Percentiles rank a stretch among this genome's conserved stretches.
Conservation (phyloP, 768 basidiomycete genomes). For the Suillus lakei region DNA sequence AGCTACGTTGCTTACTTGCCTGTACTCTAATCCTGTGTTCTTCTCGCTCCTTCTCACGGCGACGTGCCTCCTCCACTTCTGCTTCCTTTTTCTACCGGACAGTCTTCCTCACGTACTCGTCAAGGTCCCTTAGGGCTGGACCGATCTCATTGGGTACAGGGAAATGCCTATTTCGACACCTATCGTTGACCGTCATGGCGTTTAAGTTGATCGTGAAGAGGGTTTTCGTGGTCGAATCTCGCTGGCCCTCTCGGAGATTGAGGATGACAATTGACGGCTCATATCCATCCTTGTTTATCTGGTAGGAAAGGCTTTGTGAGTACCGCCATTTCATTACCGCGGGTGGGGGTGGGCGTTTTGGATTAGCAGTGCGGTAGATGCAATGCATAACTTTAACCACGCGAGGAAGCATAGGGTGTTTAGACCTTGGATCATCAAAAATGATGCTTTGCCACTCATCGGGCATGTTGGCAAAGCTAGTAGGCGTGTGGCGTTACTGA, state of each 20-base stretch:
- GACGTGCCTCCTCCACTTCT: not conserved
- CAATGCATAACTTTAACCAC: not conserved
- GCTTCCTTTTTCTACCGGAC: constrained; percentile 6
- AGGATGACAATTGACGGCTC: constrained; percentile 11
- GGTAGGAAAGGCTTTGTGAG: constrained; percentile 10
- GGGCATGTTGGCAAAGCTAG: not conserved
- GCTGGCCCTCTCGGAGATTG: constrained; percentile 7
- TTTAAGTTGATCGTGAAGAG: constrained; percentile 14
- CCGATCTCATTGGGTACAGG: constrained; percentile 2
- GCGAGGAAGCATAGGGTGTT: constrained; percentile 8
- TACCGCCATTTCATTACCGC: not conserved
- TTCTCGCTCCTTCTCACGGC: not conserved
- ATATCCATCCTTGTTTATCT: not conserved
- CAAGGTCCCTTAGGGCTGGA: not conserved
- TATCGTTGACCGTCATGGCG: constrained; percentile 4
- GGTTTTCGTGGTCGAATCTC: constrained; percentile 2
- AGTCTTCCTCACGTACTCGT: not conserved
- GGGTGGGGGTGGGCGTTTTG: not conserved
- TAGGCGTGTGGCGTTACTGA: not conserved
- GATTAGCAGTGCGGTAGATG: not conserved
- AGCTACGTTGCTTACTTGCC: not conserved
- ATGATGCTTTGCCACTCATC: constrained; percentile 23
- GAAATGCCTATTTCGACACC: not conserved
- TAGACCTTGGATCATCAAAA: constrained; percentile 16
- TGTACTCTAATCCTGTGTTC: not conserved